Percentiles rank a stretch among this genome's conserved stretches.
These are phyloP conservation scores for Boletus tylopilopsis DNA, from an alignment of 768 basidiomycete genomes.

Conservation along the genomic window DNA sequence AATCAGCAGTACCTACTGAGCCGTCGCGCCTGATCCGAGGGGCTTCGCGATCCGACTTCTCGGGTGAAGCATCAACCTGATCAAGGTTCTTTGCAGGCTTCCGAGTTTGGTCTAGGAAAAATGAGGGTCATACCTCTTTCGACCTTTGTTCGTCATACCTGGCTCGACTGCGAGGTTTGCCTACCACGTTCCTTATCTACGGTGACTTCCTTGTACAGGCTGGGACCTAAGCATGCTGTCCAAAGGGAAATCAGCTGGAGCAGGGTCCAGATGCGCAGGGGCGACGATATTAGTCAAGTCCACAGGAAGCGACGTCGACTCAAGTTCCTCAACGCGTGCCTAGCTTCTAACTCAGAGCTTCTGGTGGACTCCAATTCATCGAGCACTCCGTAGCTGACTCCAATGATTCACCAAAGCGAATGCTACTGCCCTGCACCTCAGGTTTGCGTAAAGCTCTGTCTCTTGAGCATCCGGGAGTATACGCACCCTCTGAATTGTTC, in stretches of 20 bases:
- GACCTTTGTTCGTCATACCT: too few relatives aligned
- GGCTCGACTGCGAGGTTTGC: not conserved
- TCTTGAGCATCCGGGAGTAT: not conserved
- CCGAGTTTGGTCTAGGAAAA: too few relatives aligned
- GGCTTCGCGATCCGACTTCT: conserved; percentile 9
- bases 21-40: conserved; percentile 19
- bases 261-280: too few relatives aligned
- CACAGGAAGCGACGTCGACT: too few relatives aligned
- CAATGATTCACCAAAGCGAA: conserved; percentile 5
- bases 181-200: not conserved
- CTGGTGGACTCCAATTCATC: not conserved
- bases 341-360: conserved; percentile 1
- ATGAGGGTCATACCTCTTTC: too few relatives aligned
- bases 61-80: not conserved
- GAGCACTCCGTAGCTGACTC: not conserved
- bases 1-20: conserved; percentile 2
- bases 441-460: too few relatives aligned
- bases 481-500: conserved; percentile 3
- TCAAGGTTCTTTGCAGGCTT: not conserved
- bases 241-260: too few relatives aligned
- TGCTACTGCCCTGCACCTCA: too few relatives aligned
- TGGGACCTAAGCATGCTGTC: too few relatives aligned
- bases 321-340: too few relatives aligned
- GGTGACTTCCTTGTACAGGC: too few relatives aligned
- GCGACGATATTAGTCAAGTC: too few relatives aligned